Conservation (phyloP, 2,329 filamentous ascomycete species). For the Phoma herbarum region DNA sequence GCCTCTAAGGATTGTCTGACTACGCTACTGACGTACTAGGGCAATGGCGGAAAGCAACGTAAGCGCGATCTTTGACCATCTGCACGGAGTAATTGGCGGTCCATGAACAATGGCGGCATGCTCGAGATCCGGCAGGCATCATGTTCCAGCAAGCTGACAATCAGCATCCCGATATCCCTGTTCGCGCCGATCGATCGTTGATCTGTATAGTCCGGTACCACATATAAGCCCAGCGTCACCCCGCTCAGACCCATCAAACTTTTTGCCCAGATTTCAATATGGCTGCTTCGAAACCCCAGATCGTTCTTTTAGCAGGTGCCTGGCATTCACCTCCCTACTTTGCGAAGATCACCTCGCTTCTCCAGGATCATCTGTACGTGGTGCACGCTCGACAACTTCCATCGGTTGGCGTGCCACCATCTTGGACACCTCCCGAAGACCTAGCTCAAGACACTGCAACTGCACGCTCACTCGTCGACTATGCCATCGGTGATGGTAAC, state of each 20-base stretch:
- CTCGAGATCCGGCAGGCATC: background rate
- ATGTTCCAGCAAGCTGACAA: background rate
- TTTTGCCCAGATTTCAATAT: constrained; percentile 14
- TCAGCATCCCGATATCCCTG: background rate
- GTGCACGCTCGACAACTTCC: constrained; percentile 41
- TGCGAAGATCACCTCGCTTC: constrained; percentile 34
- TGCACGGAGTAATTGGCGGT: background rate
- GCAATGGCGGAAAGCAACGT: constrained; percentile 2
- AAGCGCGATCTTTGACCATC: background rate
- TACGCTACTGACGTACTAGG: background rate
- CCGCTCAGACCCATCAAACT: background rate
- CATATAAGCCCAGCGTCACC: background rate
- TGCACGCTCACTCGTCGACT: constrained; percentile 44
- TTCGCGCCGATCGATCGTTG: background rate
- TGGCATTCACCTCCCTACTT: constrained; percentile 49
- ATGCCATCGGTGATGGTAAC: constrained; percentile 50
- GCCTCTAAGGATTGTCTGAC: background rate
- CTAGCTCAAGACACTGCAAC: constrained; percentile 47
- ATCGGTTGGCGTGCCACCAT: constrained; percentile 34
- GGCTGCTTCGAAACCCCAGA: constrained; percentile 39
- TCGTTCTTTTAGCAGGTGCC: constrained; percentile 50
- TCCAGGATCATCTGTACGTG: constrained; percentile 44
- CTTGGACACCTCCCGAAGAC: constrained; percentile 32
- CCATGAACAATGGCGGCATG: background rate
- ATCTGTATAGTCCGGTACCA: background rate